A percentile compares a stretch with the other conserved stretches of the same genome.
These are phyloP conservation scores for Funneliformis geosporum DNA, from an alignment of 192 early-diverging fungal species.

Conservation along the genomic window DNA sequence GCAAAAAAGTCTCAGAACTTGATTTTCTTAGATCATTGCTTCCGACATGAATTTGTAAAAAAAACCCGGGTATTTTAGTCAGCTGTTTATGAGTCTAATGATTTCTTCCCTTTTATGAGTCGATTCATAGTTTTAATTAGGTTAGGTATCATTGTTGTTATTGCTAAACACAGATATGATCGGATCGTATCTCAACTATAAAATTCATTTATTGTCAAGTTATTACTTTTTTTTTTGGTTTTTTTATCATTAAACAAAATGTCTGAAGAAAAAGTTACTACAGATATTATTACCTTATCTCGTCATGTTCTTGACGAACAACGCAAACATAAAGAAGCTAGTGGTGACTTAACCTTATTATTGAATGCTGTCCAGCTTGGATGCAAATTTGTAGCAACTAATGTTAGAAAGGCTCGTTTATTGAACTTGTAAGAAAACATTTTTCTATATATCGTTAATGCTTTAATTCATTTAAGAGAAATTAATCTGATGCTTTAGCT, in stretches of 20 bases:
- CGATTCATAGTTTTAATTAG: no score
- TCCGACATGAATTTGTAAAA: no score
- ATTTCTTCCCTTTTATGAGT: no score
- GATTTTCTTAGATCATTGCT: no score
- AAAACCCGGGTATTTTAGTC: no score
- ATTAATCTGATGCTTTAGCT: neutral
- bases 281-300: conserved; percentile 93
- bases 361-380: conserved; percentile 89
- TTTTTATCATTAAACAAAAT: neutral
- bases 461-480: neutral
- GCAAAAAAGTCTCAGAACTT: no score
- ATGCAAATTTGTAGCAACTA: conserved; percentile 97
- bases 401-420: conserved; percentile 94
- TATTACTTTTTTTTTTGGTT: no score
- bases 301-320: conserved; percentile 91
- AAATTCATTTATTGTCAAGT: no score
- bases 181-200: no score
- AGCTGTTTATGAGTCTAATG: no score
- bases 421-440: conserved; percentile 77
- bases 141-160: no score
- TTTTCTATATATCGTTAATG: neutral
- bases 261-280: conserved; percentile 44
- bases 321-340: conserved; percentile 80
- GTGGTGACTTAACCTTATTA: conserved; percentile 91
- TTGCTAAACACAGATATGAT: no score